phyloP scores from a whole-genome alignment of 2,329 filamentous ascomycete genomes.

The Metarhizium rileyi region DNA sequence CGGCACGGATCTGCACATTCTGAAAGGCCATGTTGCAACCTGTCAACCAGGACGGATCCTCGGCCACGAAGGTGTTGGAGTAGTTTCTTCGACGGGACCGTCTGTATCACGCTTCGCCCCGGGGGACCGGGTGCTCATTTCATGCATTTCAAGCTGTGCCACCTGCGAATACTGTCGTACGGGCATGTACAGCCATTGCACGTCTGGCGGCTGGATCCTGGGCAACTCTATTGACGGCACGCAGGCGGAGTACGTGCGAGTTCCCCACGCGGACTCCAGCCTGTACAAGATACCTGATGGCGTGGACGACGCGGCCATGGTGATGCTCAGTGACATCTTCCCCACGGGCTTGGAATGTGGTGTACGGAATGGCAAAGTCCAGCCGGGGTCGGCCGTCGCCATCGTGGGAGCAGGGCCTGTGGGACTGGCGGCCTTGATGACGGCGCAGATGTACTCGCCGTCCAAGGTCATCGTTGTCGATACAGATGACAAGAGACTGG shows the following conservation, averaged over 20 bases:
- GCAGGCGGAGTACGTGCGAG: conserved; percentile 46
- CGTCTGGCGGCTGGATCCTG: conserved; percentile 43
- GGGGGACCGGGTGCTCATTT: conserved; percentile 42
- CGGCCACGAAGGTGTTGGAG: conserved; percentile 44
- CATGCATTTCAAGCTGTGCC: conserved; percentile 40
- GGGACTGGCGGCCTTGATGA: conserved; percentile 44
- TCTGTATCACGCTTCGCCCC: conserved; percentile 35
- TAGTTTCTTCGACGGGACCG: conserved; percentile 33
- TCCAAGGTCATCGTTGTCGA: conserved; percentile 42
- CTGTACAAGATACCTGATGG: conserved; percentile 33
- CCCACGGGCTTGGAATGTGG: conserved; percentile 48
- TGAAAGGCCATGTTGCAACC: conserved; percentile 41
- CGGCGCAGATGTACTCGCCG: conserved; percentile 44
- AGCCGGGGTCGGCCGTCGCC: conserved; percentile 40
- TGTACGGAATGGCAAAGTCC: conserved; percentile 39
- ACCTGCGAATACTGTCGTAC: conserved; percentile 40
- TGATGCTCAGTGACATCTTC: conserved; percentile 46
- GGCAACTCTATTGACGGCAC: conserved; percentile 44
- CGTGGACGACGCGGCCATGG: conserved; percentile 30
- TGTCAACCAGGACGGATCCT: conserved; percentile 35
- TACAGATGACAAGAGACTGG: conserved; percentile 35
- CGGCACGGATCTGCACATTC: conserved; percentile 46
- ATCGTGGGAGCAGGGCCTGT: conserved; percentile 48
- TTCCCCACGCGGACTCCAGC: conserved; percentile 39
- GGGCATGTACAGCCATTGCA: conserved; percentile 43